A percentile compares a stretch with the other conserved stretches of the same genome.
Evolutionary conservation across 192 early-diverging fungal genomes (phyloP).

Genomic region (Lunasporangiospora selenospora): DNA sequence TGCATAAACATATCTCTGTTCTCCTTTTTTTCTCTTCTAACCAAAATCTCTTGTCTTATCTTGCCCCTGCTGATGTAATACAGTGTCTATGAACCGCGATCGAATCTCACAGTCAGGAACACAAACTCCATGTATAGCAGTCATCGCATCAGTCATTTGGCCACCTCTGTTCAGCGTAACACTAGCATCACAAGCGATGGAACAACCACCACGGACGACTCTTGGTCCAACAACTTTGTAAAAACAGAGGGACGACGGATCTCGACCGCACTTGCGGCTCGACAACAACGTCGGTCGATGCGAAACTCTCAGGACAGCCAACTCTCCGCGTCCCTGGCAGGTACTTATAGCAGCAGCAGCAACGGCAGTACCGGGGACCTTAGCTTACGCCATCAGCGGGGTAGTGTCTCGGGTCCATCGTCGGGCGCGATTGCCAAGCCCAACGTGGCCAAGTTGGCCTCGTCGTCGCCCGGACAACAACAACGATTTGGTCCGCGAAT

Average conservation of each 20-base stretch:
- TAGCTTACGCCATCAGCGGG: not conserved
- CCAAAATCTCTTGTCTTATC: no score
- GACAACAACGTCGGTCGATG: conserved; percentile 38
- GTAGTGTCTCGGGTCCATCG: not conserved
- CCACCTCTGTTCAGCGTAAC: conserved; percentile 15
- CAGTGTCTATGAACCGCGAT: conserved; percentile 19
- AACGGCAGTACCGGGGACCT: not conserved
- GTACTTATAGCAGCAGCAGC: not conserved
- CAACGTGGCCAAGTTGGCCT: conserved; percentile 24
- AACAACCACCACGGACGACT: conserved; percentile 35
- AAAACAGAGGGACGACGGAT: conserved; percentile 9
- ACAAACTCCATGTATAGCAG: conserved; percentile 22
- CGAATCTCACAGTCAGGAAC: conserved; percentile 38
- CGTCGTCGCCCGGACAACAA: no score
- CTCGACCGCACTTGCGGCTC: conserved; percentile 20
- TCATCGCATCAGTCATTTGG: conserved; percentile 1
- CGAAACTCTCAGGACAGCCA: conserved; percentile 35
- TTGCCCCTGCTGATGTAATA: no score
- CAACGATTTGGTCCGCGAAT: conserved; percentile 21
- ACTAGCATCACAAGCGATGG: conserved; percentile 21
- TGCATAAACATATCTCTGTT: not conserved
- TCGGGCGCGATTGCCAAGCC: conserved; percentile 24
- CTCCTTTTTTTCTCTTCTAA: not conserved
- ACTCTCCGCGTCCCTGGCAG: not conserved
- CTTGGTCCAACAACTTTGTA: conserved; percentile 12